phyloP scores from a whole-genome alignment of 331 rosid genomes.

The Malus hybrid region DNA sequence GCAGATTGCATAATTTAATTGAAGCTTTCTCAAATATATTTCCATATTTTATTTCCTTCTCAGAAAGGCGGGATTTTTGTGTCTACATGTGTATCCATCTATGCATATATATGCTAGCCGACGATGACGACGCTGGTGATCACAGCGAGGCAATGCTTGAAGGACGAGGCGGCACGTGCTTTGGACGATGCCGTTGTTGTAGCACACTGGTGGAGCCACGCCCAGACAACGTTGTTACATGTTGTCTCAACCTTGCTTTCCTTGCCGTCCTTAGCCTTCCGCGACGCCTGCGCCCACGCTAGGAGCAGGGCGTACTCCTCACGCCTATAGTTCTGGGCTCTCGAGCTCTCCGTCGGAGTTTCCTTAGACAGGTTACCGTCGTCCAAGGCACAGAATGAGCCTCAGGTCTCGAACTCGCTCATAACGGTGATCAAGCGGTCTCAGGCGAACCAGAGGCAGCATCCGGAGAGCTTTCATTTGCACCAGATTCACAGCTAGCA shows the following conservation, averaged over 20 bases:
- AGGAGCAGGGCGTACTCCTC: slow-evolving; percentile 58
- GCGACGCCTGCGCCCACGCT: slow-evolving; percentile 67
- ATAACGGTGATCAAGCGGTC: slow-evolving; percentile 84
- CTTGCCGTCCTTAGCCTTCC: slow-evolving; percentile 52
- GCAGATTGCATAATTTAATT: slow-evolving; percentile 7
- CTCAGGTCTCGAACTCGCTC: slow-evolving; percentile 70
- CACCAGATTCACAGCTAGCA: slow-evolving; percentile 53
- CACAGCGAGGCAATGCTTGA: slow-evolving; percentile 74
- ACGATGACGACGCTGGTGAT: slow-evolving; percentile 97
- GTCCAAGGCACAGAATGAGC: slow-evolving; percentile 43
- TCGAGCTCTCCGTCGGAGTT: slow-evolving; percentile 74
- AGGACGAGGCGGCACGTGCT: slow-evolving; percentile 71
- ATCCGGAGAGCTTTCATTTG: slow-evolving; percentile 66
- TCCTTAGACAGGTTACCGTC: slow-evolving; percentile 69
- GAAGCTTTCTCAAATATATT: not conserved
- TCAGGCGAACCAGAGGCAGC: slow-evolving; percentile 77
- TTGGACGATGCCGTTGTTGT: slow-evolving; percentile 66
- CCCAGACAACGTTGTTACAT: slow-evolving; percentile 76
- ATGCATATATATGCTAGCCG: slow-evolving; percentile 48
- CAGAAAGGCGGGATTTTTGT: not conserved
- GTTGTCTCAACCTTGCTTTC: slow-evolving; percentile 62
- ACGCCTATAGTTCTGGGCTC: slow-evolving; percentile 60
- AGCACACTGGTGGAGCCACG: slow-evolving; percentile 64
- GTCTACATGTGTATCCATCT: not conserved
- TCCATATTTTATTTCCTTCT: not conserved